Evolutionary conservation across 2,329 filamentous ascomycete species (phyloP), one percentile per base, ranked within the genome.

Genomic region (Cordyceps cicadae): DNA sequence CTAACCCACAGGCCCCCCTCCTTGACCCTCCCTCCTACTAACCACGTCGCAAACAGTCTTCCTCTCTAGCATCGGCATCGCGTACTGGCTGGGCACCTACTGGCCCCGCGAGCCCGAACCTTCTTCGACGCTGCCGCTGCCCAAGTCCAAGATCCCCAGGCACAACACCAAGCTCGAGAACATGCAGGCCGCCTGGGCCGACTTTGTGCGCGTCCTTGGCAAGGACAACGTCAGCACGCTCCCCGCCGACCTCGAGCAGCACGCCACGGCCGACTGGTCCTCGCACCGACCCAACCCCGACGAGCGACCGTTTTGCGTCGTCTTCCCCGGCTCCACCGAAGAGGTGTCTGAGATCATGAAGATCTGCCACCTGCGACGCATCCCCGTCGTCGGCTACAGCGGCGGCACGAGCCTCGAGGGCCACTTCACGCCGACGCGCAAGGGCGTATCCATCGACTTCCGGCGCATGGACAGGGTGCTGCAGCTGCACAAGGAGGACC

Each of bases 341-440:
- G 87, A 97, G 67, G 91, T 96, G 9, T 88, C 88, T n/a, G 78
- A 81, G 64, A 84, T 97, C 62, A 93, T 96, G 87, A 92, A 93
- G 76, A 77, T 96, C 60, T 96, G 92, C 76, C 90, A 96, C 72
- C 74, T 78, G 68, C 81, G 92, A 46, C 81, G 81, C 61, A 94
- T 97, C 64, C 92, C 92, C 5, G 90, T 96, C 26, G 92, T 90
- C 3, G 88, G 87, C 3, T 96, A 92, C 75, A 91, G 87, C 61
- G 92, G 92, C 49, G 92, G 92, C 39, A 96, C 92, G 8, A 92
- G 88, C 68, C 78, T 97, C 37, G 92, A 97, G 74, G 92, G 92
- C 1, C 90, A 96, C 73, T 96, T 89, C 73, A 86, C 90, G 1
- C 85, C 91, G 2, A 96, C 91, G 17, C 79, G 86, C 65, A 88